These are phyloP conservation scores for Plantago major DNA, from an alignment of 257 asterid genomes.

Conservation along the genomic window DNA sequence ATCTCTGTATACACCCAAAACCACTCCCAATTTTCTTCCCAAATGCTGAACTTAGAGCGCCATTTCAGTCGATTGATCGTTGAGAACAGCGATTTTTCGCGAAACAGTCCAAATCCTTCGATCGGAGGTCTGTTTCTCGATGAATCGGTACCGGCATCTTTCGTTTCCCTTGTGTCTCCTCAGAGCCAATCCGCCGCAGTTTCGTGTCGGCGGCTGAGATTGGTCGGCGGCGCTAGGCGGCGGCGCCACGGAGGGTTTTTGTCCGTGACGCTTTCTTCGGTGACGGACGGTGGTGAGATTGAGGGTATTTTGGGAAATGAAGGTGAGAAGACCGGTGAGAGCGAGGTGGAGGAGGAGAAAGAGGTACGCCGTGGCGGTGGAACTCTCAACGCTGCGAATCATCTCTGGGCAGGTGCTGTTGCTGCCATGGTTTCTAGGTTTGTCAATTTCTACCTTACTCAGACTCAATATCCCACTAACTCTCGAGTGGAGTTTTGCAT, in stretches of 20 bases:
- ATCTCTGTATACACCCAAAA: too few species aligned
- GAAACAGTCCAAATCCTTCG: slow-evolving; percentile 17
- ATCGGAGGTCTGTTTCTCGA: slow-evolving; percentile 74
- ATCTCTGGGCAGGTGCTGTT: slow-evolving; percentile 98
- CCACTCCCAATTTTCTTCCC: too few species aligned
- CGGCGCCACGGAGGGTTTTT: slow-evolving; percentile 42
- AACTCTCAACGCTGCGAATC: slow-evolving; percentile 76
- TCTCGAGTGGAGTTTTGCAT: too few species aligned
- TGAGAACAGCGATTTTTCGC: slow-evolving; percentile 26
- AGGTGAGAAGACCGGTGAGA: slow-evolving; percentile 34
- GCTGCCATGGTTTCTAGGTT: slow-evolving; percentile 83
- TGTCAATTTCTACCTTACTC: not conserved
- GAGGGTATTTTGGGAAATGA: slow-evolving; percentile 48
- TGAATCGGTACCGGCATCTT: slow-evolving; percentile 52
- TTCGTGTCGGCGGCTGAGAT: slow-evolving; percentile 36
- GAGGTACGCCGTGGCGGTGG: slow-evolving; percentile 40
- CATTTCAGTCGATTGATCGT: slow-evolving; percentile 28
- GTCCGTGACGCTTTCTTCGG: slow-evolving; percentile 63
- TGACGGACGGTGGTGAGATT: slow-evolving; percentile 34
- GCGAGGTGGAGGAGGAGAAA: slow-evolving; percentile 25
- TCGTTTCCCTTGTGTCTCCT: slow-evolving; percentile 43
- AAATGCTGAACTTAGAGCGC: slow-evolving; percentile 48
- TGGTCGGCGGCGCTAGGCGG: slow-evolving; percentile 25
- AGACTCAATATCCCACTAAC: too few species aligned
- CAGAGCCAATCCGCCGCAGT: slow-evolving; percentile 25